A percentile compares a stretch with the other conserved stretches of the same genome.
Evolutionary conservation across 371 early-diverging fungal species (phyloP).

Genomic region (Polyrhizophydium stewartii): DNA sequence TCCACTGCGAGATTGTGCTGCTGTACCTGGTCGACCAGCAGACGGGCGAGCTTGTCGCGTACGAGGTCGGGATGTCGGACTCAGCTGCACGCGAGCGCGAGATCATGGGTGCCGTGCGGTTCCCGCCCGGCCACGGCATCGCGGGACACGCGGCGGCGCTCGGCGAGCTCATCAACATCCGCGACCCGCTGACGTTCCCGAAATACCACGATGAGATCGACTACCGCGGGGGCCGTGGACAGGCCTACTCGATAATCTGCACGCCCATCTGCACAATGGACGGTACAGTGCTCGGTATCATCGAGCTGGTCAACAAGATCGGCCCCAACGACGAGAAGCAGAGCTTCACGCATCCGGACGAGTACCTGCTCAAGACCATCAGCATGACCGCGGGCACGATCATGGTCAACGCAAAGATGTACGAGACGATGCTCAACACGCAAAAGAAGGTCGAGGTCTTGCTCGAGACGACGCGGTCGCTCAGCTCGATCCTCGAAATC

Average conservation of each 20-base stretch:
- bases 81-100: slow-evolving; percentile 1
- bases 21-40: slow-evolving; percentile 35
- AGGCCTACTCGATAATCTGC: slow-evolving; percentile 22
- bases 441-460: slow-evolving; percentile 47
- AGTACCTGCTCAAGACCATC: slow-evolving; percentile 26
- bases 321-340: slow-evolving; percentile 14
- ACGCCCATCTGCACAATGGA: slow-evolving; percentile 28
- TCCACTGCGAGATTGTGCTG: slow-evolving; percentile 24
- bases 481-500: slow-evolving; percentile 33
- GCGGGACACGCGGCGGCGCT: slow-evolving; percentile 26
- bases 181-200: slow-evolving; percentile 26
- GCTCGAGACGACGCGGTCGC: slow-evolving; percentile 37
- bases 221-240: slow-evolving; percentile 8
- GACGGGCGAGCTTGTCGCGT: slow-evolving; percentile 21
- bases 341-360: slow-evolving; percentile 35
- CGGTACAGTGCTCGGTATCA: slow-evolving; percentile 26
- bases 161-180: slow-evolving; percentile 26
- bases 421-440: slow-evolving; percentile 29
- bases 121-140: slow-evolving; percentile 31
- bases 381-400: slow-evolving; percentile 26
- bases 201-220: slow-evolving; percentile 30
- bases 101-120: not conserved
- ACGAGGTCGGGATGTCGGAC: not conserved
- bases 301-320: slow-evolving; percentile 37
- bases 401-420: slow-evolving; percentile 32